phyloP scores from a whole-genome alignment of 1,284 basidiomycete genomes.

The Sanghuangporus weigelae region DNA sequence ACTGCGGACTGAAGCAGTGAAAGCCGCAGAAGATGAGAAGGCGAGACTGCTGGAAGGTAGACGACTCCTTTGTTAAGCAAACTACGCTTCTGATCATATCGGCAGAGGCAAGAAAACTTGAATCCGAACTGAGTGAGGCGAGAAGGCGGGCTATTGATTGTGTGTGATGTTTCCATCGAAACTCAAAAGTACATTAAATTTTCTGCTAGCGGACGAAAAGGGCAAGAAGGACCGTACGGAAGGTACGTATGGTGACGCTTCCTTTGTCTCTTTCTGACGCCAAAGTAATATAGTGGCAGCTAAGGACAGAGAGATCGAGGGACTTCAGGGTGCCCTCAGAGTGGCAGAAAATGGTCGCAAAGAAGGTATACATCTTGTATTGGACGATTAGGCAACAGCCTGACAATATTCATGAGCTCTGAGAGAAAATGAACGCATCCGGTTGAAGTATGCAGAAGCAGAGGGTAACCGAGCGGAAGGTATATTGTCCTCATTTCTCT shows the following conservation, averaged over 20 bases:
- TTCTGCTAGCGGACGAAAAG: not conserved
- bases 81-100: not conserved
- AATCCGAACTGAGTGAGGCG: not conserved
- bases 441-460: constrained; percentile 11
- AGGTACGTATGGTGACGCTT: not conserved
- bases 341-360: not conserved
- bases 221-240: not conserved
- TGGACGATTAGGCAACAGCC: not conserved
- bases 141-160: not conserved
- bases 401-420: not conserved
- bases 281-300: not conserved
- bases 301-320: not conserved
- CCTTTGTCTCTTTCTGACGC: not conserved
- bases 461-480: constrained; percentile 11
- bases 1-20: not conserved
- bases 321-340: constrained; percentile 5
- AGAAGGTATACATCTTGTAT: not conserved
- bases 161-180: not conserved
- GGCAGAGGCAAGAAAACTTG: not conserved
- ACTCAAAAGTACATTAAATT: not conserved
- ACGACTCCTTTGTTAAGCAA: not conserved
- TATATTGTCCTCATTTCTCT: not conserved
- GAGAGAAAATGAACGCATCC: constrained; percentile 7
- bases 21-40: not conserved
- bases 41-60: not conserved